These are phyloP conservation scores for Podospora bellae-mahoneyi DNA, from an alignment of 495 filamentous ascomycete species.

Conservation along the genomic window DNA sequence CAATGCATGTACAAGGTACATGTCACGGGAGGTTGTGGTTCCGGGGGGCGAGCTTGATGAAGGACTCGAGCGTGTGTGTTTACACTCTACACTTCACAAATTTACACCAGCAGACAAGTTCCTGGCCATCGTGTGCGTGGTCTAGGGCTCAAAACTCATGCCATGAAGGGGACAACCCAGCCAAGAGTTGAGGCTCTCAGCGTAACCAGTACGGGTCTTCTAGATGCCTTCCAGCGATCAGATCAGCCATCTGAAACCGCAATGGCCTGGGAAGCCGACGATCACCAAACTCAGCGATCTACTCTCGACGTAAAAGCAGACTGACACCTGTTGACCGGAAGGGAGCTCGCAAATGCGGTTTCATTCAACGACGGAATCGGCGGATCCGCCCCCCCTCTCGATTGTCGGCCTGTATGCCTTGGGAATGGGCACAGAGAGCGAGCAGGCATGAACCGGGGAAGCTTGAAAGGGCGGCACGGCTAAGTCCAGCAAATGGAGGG, in stretches of 20 bases:
- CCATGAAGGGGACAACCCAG: not conserved
- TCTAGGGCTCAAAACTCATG: not conserved
- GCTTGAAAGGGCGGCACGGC: conserved; percentile 13
- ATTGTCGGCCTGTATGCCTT: not conserved
- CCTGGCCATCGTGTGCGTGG: not conserved
- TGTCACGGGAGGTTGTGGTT: not conserved
- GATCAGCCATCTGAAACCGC: not conserved
- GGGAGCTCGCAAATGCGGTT: conserved; percentile 4
- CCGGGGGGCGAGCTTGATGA: not conserved
- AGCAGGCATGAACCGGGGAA: conserved; percentile 12
- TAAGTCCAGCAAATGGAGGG: conserved; percentile 13
- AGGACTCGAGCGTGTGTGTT: not conserved
- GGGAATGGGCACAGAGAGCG: not conserved
- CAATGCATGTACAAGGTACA: not conserved
- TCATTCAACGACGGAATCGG: conserved; percentile 4
- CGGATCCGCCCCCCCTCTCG: not conserved
- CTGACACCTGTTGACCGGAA: not conserved
- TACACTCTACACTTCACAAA: not conserved
- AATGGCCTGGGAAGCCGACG: not conserved
- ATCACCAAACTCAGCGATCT: not conserved
- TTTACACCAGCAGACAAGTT: not conserved
- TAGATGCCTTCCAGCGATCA: conserved; percentile 1
- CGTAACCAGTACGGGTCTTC: not conserved
- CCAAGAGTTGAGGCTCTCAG: not conserved
- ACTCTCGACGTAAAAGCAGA: not conserved